Base-by-base conservation (phyloP, 1,139 yeast genomes). In the Hansenula sp. region DNA sequence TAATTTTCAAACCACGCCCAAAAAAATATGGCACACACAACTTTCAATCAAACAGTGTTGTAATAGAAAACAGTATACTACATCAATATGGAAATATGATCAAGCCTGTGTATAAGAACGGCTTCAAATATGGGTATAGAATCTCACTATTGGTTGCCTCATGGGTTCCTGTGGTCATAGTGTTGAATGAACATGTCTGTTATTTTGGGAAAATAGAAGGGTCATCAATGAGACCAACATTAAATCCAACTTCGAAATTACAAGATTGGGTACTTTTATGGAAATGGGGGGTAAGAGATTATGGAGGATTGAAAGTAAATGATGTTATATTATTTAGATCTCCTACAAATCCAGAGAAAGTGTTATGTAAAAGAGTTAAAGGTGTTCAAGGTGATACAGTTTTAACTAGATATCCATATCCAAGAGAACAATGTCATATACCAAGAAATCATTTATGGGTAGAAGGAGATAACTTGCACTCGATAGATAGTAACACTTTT, bases 371-470 rank as follows among this genome's bases (percentile, higher is more conserved):
- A 62, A 64, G 97, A 36, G 74, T 90, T 9, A 74, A 82, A 46
- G 97, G 84, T 1, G 55, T 79, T 1, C 88, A 77, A 43, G 90
- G 92, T 21, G 95, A 87, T 51, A 59, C 68, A 4, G 69, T 89
- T 1, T 55, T 62, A 20, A 79, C 95, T 2, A 68, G 82, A 42
- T 65, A 73, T 25, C 79, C 79, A 17, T 87, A 84, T 56, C 92
- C 95, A 1, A 74, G 79, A 53, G 65, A 70, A 2, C 66, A 68
- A 33, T 79, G 82, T 9, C 64, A 64, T 21, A 66, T 90, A 3
- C 96, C 96, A 4, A 63, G 86, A 42, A 83, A 81, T 53, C 97
- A 90, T 58, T 54, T 87, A 12, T 90, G 97, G 97, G 89, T 89
- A 0, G 97, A 90, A 60, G 97, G 97, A 4, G 97, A 90, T 59